Evolutionary conservation across 75 land plant genomes (phyloP).

Genomic region (Ceratopteris richardii): DNA sequence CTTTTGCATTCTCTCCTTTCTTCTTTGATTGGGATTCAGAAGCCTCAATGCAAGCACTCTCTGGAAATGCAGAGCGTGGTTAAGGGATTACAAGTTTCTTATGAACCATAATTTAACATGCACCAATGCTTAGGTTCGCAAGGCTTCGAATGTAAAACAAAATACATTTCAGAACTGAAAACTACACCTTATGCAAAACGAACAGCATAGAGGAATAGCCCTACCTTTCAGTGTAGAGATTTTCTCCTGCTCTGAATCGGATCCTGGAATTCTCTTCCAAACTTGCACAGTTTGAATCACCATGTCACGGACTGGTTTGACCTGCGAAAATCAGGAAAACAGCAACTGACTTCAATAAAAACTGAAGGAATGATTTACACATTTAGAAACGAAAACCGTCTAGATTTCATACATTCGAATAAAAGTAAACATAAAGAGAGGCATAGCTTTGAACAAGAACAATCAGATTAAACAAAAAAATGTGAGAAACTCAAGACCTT

Average conservation of each 20-base stretch:
- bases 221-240: conserved; percentile 17
- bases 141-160: too few relatives aligned
- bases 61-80: neutral
- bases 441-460: neutral
- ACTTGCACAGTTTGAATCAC: conserved; percentile 64
- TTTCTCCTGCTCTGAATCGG: conserved; percentile 20
- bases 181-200: too few relatives aligned
- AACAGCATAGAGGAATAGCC: too few relatives aligned
- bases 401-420: too few relatives aligned
- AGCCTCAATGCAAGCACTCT: neutral
- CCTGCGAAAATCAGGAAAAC: conserved; percentile 22
- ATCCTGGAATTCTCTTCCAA: conserved; percentile 66
- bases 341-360: neutral
- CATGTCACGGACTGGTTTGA: conserved; percentile 72
- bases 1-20: conserved; percentile 23
- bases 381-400: too few relatives aligned
- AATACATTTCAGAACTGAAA: too few relatives aligned
- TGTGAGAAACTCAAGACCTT: conserved; percentile 40
- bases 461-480: neutral
- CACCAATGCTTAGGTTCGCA: too few relatives aligned
- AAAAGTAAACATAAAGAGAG: too few relatives aligned
- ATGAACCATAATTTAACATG: too few relatives aligned
- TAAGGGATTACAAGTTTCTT: too few relatives aligned
- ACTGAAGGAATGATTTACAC: neutral
- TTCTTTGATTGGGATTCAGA: neutral